Percentiles rank a stretch among this genome's conserved stretches.
These are phyloP conservation scores for Ambrosia artemisiifolia DNA, from an alignment of 129 eudicot species.

Conservation along the genomic window DNA sequence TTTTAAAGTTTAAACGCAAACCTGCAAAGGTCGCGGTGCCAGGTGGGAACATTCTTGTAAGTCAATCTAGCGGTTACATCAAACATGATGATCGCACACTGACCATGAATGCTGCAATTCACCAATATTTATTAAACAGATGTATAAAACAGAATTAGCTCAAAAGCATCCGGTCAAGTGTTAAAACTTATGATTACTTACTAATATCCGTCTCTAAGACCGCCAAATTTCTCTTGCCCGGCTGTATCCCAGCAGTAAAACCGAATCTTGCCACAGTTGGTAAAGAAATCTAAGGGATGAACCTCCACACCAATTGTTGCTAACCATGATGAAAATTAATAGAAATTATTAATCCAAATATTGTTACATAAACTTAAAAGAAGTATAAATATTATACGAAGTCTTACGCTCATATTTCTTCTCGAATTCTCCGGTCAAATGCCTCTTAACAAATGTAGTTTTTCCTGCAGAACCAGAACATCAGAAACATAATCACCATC, in stretches of 20 bases:
- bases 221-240: slow-evolving; percentile 81
- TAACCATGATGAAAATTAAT: slow-evolving; percentile 13
- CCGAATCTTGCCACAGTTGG: slow-evolving; percentile 73
- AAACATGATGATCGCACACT: slow-evolving; percentile 79
- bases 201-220: slow-evolving; percentile 83
- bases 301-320: slow-evolving; percentile 87
- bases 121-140: no score
- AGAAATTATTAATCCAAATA: not conserved
- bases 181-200: slow-evolving; percentile 23
- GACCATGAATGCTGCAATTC: slow-evolving; percentile 84
- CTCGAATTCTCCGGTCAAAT: slow-evolving; percentile 76
- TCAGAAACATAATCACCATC: not conserved
- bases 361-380: not conserved
- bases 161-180: not conserved
- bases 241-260: slow-evolving; percentile 87
- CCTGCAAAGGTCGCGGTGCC: slow-evolving; percentile 87
- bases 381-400: not conserved
- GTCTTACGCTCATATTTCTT: slow-evolving; percentile 75
- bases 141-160: no score
- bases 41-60: slow-evolving; percentile 73
- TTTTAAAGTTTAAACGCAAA: slow-evolving; percentile 5
- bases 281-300: slow-evolving; percentile 76
- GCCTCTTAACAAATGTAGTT: slow-evolving; percentile 77
- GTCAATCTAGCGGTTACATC: slow-evolving; percentile 79
- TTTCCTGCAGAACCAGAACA: slow-evolving; percentile 39